Evolutionary conservation across 2,329 filamentous ascomycete genomes (phyloP).

Genomic region (Gnomoniopsis smithogilvyi): DNA sequence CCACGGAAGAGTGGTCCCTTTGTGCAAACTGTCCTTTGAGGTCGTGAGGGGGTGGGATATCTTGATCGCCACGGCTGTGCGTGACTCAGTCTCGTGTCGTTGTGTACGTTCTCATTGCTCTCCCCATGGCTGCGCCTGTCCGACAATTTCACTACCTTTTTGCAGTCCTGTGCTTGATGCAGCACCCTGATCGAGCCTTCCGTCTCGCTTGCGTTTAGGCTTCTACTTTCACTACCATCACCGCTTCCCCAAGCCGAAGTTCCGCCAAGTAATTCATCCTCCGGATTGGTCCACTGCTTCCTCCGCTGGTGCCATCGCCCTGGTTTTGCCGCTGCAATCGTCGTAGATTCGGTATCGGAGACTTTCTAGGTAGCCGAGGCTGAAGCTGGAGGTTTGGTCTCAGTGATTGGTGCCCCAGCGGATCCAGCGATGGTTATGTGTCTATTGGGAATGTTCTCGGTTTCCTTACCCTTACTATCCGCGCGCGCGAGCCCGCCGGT

Average conservation of each 20-base stretch:
- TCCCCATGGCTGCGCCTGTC: background rate
- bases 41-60: slow-evolving; percentile 16
- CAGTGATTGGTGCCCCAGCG: slow-evolving; percentile 13
- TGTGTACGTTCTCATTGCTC: background rate
- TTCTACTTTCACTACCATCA: background rate
- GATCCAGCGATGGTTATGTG: slow-evolving; percentile 5
- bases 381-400: slow-evolving; percentile 6
- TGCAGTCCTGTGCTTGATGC: background rate
- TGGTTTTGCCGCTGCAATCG: background rate
- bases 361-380: slow-evolving; percentile 15
- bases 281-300: background rate
- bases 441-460: background rate
- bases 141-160: background rate
- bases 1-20: background rate
- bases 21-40: slow-evolving; percentile 10
- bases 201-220: background rate
- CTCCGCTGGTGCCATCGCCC: background rate
- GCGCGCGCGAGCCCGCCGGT: slow-evolving; percentile 31
- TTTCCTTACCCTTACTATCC: slow-evolving; percentile 16
- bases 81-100: slow-evolving; percentile 13
- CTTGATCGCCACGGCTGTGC: slow-evolving; percentile 16
- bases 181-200: background rate
- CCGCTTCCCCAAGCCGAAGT: slow-evolving; percentile 6
- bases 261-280: slow-evolving; percentile 12
- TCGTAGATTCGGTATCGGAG: slow-evolving; percentile 4